Percentiles rank a stretch among this genome's conserved stretches.
Conservation (phyloP, 2,329 filamentous ascomycete species). For the Talaromyces sp. region DNA sequence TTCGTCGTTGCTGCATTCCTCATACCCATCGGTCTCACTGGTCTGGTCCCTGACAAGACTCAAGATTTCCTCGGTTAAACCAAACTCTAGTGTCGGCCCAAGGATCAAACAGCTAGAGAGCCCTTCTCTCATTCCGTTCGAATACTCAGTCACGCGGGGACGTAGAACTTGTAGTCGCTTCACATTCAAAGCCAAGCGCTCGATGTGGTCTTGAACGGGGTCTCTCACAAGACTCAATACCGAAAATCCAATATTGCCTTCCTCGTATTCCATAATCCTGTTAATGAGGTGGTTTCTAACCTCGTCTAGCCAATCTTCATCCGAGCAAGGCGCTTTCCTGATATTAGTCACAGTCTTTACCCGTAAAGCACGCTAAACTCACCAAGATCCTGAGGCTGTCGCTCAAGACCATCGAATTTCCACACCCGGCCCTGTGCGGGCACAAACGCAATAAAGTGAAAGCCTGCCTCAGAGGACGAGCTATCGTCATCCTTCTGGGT, state of each 20-base stretch:
- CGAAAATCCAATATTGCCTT: slow-evolving; percentile 67
- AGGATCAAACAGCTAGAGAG: slow-evolving; percentile 16
- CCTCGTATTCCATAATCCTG: slow-evolving; percentile 64
- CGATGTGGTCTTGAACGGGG: slow-evolving; percentile 50
- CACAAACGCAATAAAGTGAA: slow-evolving; percentile 88
- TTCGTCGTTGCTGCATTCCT: slow-evolving; percentile 21
- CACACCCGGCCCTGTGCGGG: slow-evolving; percentile 70
- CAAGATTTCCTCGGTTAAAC: slow-evolving; percentile 29
- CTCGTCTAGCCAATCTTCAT: slow-evolving; percentile 61
- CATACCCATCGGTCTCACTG: slow-evolving; percentile 14
- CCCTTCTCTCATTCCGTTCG: neutral
- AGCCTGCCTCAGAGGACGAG: slow-evolving; percentile 58
- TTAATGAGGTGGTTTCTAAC: slow-evolving; percentile 61
- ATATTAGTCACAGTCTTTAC: slow-evolving; percentile 11
- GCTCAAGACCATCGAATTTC: slow-evolving; percentile 83
- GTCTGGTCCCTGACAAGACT: slow-evolving; percentile 14
- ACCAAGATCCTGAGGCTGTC: slow-evolving; percentile 63
- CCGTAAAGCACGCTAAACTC: slow-evolving; percentile 2
- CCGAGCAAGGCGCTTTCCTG: slow-evolving; percentile 35
- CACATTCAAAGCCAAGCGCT: slow-evolving; percentile 42
- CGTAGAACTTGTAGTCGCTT: slow-evolving; percentile 31
- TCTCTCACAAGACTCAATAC: slow-evolving; percentile 70
- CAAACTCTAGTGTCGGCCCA: slow-evolving; percentile 34
- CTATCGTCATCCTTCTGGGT: slow-evolving; percentile 37
- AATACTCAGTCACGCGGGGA: neutral